These are phyloP conservation scores for Striga hermonthica DNA, from an alignment of 305 asterid species.

Conservation along the genomic window DNA sequence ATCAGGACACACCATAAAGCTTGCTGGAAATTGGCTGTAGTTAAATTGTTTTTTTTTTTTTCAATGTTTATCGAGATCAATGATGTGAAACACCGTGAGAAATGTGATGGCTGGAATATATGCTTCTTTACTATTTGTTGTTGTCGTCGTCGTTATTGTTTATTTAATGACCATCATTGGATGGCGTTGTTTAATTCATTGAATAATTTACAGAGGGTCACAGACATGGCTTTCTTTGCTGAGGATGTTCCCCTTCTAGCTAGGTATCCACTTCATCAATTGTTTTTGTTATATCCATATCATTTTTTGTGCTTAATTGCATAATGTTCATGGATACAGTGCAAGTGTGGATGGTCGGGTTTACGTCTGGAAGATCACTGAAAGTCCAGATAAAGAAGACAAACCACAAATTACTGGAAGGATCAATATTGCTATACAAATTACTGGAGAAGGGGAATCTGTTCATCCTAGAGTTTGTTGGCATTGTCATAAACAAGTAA, in stretches of 20 bases:
- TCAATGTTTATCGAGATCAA: too few relatives aligned
- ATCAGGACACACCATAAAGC: too few relatives aligned
- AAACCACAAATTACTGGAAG: slow-evolving; percentile 80
- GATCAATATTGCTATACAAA: slow-evolving; percentile 66
- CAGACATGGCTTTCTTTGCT: slow-evolving; percentile 97
- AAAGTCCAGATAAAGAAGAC: slow-evolving; percentile 88
- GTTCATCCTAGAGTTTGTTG: slow-evolving; percentile 94
- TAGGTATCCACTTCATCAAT: slow-evolving; percentile 48
- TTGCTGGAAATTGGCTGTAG: too few relatives aligned
- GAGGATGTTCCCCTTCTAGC: slow-evolving; percentile 96
- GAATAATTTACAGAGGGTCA: slow-evolving; percentile 72
- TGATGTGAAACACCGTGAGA: too few relatives aligned
- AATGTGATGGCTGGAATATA: too few relatives aligned
- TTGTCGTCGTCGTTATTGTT: too few relatives aligned
- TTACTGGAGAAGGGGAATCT: slow-evolving; percentile 72
- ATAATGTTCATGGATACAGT: slow-evolving; percentile 44
- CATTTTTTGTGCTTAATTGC: slow-evolving; percentile 25
- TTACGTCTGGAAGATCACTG: slow-evolving; percentile 86
- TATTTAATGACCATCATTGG: too few relatives aligned
- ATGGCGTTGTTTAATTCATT: slow-evolving; percentile 22
- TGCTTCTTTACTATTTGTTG: too few relatives aligned
- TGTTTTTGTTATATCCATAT: slow-evolving; percentile 26
- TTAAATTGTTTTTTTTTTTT: too few relatives aligned
- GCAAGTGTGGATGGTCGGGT: slow-evolving; percentile 93
- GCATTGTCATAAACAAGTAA: slow-evolving; percentile 95